Evolutionary conservation across 495 filamentous ascomycete genomes (phyloP), one percentile per base, ranked within the genome.

Genomic region (Annulohypoxylon bovei): DNA sequence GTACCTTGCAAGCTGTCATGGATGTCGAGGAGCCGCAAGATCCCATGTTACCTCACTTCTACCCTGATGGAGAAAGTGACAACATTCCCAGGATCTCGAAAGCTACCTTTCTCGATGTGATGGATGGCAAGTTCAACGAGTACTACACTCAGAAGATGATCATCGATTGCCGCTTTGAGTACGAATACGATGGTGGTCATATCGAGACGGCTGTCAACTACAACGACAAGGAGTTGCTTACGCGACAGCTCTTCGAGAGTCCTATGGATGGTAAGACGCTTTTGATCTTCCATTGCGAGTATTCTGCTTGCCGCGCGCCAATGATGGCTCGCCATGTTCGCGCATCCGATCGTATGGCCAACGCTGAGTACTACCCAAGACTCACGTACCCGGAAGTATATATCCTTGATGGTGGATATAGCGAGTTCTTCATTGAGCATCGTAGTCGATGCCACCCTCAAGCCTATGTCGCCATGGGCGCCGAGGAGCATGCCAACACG

Each of bases 141-240:
- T 72, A 86, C 1, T 98, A 90, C 73, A 89, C 92, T 55, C 86
- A 93, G 65, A 89, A 91, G 67, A 85, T 95, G 77, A 83, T 99
- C 70, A 88, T 99, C 56, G 96, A 99, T 74, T 99, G 96, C 76
- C 92, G 95, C 9, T 99, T 99, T 77, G 96, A 98, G 80, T 99
- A 98, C 78, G 96, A 99, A 80, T 99, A 94, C 78, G 90, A 97
- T 30, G 96, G 96, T 46, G 96, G 96, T 16, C 96, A 99, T 75
- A 97, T 99, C 67, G 86, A 92, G 52, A 91, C 92, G 0, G 96
- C 96, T 32, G 81, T 97, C 74, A 99, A 99, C 81, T 93, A 91
- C 82, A 98, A 97, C 76, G 92, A 97, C 79, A 98, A 97, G 79
- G 95, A 98, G 68, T 78, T 88, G 30, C 83, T 99, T 64, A 89